Conservation (phyloP, 495 filamentous ascomycete species). For the Hypoxylon perforatum region DNA sequence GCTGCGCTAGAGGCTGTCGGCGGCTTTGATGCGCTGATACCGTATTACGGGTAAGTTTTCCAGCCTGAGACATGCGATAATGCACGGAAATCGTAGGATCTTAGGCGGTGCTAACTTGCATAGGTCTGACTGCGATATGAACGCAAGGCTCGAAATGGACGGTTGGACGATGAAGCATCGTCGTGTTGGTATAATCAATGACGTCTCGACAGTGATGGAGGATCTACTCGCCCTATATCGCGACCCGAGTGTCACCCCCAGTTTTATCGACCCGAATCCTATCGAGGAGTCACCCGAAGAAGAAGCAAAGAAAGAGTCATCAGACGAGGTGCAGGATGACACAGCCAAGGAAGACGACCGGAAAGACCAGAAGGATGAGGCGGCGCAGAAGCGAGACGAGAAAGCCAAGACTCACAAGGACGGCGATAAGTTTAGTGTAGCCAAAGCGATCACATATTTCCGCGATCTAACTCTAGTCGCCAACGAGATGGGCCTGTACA, state of each 20-base stretch:
- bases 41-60: slow-evolving; percentile 70
- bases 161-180: slow-evolving; percentile 54
- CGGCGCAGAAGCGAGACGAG: slow-evolving; percentile 3
- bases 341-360: neutral
- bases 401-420: slow-evolving; percentile 1
- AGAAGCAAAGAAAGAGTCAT: slow-evolving; percentile 1
- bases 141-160: slow-evolving; percentile 61
- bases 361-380: slow-evolving; percentile 14
- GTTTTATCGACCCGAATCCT: slow-evolving; percentile 50
- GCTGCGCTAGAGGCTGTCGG: slow-evolving; percentile 63
- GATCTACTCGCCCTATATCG: slow-evolving; percentile 56
- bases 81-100: too few relatives aligned
- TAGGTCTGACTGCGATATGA: slow-evolving; percentile 74
- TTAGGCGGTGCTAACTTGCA: too few relatives aligned
- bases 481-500: slow-evolving; percentile 53
- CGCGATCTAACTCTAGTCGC: slow-evolving; percentile 47
- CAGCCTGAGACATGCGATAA: too few relatives aligned
- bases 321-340: slow-evolving; percentile 4
- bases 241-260: slow-evolving; percentile 35
- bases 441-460: slow-evolving; percentile 49
- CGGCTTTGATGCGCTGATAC: slow-evolving; percentile 70
- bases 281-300: slow-evolving; percentile 22
- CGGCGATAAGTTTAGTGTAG: slow-evolving; percentile 15
- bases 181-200: slow-evolving; percentile 57
- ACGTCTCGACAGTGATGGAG: slow-evolving; percentile 56